Conservation (phyloP, 2,329 filamentous ascomycete species). For the Trichoderma aggressivum region DNA sequence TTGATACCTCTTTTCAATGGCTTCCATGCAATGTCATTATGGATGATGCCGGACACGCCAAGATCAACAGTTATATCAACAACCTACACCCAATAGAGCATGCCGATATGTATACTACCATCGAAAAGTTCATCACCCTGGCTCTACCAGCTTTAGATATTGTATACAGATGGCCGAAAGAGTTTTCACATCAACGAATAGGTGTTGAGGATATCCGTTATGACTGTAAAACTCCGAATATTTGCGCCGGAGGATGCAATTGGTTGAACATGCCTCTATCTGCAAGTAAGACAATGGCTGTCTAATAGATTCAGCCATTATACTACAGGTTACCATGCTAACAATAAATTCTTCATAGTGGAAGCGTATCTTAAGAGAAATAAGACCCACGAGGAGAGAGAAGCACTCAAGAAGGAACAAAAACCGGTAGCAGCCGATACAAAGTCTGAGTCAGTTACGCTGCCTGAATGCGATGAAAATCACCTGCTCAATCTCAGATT, state of each 20-base stretch:
- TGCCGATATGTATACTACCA: background rate
- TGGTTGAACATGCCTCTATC: background rate
- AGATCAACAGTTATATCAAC: background rate
- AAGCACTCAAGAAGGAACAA: no score
- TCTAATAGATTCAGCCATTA: no score
- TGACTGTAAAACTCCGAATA: background rate
- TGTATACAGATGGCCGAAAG: no score
- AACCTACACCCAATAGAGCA: background rate
- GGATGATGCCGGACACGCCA: background rate
- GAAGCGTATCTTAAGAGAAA: no score
- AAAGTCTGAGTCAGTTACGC: background rate
- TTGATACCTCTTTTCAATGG: background rate
- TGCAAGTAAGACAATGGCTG: no score
- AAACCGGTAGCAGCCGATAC: no score
- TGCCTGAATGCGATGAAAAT: background rate
- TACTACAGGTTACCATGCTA: no score
- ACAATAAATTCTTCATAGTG: no score
- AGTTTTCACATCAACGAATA: background rate
- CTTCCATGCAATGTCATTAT: background rate
- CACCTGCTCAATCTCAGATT: background rate
- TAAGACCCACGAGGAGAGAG: no score
- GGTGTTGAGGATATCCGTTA: fast-evolving
- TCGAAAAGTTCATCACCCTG: background rate
- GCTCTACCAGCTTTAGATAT: background rate
- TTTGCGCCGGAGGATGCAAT: background rate